phyloP scores from a whole-genome alignment of 2,329 filamentous ascomycete genomes.

The Chrysosporium keratinophilum region DNA sequence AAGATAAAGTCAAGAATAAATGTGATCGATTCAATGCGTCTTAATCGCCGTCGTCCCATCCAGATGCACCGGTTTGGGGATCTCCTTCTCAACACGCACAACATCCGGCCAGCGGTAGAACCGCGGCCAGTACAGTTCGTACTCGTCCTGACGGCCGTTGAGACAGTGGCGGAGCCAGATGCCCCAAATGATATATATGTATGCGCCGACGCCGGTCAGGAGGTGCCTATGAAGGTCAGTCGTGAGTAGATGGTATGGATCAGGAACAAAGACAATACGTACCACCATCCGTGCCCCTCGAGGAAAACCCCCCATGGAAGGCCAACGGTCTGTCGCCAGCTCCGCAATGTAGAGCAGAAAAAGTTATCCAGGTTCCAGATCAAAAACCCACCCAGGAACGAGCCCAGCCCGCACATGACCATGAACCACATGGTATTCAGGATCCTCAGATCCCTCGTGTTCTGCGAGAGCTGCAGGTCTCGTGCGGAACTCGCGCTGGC shows the following conservation, averaged over 20 bases:
- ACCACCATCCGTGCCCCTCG: conserved; percentile 65
- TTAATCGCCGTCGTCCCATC: conserved; percentile 10
- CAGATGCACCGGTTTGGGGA: conserved; percentile 7
- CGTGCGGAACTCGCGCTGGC: conserved; percentile 31
- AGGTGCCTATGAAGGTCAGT: conserved; percentile 48
- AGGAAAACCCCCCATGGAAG: conserved; percentile 72
- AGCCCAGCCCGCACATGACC: conserved; percentile 55
- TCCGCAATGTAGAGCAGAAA: conserved; percentile 57
- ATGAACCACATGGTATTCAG: conserved; percentile 65
- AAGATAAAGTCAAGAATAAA: not conserved
- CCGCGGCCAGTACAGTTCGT: conserved; percentile 58
- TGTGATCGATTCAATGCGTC: not conserved
- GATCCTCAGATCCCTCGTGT: conserved; percentile 47
- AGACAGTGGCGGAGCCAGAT: conserved; percentile 71
- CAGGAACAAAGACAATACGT: conserved; percentile 24
- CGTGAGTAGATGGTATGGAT: not conserved
- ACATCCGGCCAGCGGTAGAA: conserved; percentile 49
- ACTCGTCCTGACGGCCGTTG: conserved; percentile 62
- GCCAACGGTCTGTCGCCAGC: conserved; percentile 57
- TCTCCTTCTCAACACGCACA: conserved; percentile 25
- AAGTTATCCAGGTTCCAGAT: conserved; percentile 72
- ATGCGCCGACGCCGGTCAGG: conserved; percentile 71
- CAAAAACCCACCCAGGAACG: conserved; percentile 64
- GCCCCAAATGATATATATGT: conserved; percentile 75
- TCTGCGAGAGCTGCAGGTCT: conserved; percentile 39